phyloP scores from a whole-genome alignment of 1,284 basidiomycete species.

The Cutaneotrichosporon dermatis region DNA sequence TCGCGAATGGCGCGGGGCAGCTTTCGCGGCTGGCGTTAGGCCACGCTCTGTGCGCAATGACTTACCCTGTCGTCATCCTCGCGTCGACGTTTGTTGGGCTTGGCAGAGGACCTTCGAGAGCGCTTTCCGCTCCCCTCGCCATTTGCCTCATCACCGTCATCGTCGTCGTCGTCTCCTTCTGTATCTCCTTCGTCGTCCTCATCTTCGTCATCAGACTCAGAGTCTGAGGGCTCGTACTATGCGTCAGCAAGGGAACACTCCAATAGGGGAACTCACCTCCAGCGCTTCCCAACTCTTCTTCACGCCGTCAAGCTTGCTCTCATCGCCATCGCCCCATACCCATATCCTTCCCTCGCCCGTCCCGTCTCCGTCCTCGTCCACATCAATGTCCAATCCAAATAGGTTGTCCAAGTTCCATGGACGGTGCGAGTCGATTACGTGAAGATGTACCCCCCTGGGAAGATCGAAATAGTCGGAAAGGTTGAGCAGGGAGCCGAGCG shows the following conservation, averaged over 20 bases:
- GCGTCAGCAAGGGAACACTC: neutral
- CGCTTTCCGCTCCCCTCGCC: conserved; percentile 51
- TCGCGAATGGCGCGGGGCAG: conserved; percentile 67
- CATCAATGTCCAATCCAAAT: conserved; percentile 60
- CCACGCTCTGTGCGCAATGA: no score
- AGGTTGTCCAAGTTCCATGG: conserved; percentile 87
- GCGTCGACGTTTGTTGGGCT: conserved; percentile 26
- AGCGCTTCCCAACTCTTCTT: conserved; percentile 59
- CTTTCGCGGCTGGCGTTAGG: conserved; percentile 46
- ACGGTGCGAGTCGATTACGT: conserved; percentile 90
- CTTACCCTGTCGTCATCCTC: conserved; percentile 32
- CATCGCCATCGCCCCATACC: conserved; percentile 86
- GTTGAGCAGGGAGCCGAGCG: conserved; percentile 85
- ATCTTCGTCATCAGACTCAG: conserved; percentile 53
- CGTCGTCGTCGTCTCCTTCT: conserved; percentile 33
- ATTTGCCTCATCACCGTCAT: conserved; percentile 52
- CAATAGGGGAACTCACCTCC: conserved; percentile 55
- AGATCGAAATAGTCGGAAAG: conserved; percentile 58
- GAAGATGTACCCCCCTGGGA: conserved; percentile 58
- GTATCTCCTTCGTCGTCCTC: conserved; percentile 32
- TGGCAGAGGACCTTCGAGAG: conserved; percentile 7
- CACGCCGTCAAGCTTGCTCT: conserved; percentile 55
- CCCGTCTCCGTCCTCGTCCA: conserved; percentile 32
- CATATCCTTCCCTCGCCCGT: conserved; percentile 59
- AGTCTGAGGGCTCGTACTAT: conserved; percentile 44